Evolutionary conservation across 371 early-diverging fungal genomes (phyloP), one percentile per base, ranked within the genome.

Genomic region (Circinella minor): DNA sequence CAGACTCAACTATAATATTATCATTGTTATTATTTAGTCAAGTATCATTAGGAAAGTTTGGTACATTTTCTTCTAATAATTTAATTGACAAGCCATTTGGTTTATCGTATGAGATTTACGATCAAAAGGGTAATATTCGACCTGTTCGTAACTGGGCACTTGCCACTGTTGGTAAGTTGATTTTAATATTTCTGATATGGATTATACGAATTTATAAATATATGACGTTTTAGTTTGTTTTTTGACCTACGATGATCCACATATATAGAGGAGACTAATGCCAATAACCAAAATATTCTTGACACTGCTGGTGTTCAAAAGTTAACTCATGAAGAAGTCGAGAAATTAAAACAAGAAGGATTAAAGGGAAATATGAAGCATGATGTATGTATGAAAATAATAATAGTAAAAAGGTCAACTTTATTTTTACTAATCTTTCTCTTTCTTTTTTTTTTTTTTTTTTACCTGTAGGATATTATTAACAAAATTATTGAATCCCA

Each of bases 31-130:
- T 36, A 15, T 17, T n/a, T 71, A 92, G 93, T 13, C 85, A 73
- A 14, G 79, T 96, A 2, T 81, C 87, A 5, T 77, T 98, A 43
- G 99, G 99, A 55, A 98, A 98, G 78, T 98, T 98, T 84, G 99
- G 99, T 36, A 78, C 81, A 7, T 97, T 97, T 83, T 74, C 86
- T 37, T 84, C 91, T 8, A 81, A 90, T 70, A 89, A 88, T 60
- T 82, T 98, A 36, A 90, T 98, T 66, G 97, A 95, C 4, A 83
- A 90, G 55, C 90, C 92, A 1, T 95, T 86, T 80, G 95, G 94
- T 57, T 82, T 93, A 38, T 90, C 93, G 0, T 98, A 93, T 68
- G 96, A 97, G 79, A 94, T 98, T 57, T 81, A 87, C 63, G 86
- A 81, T 55, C 65, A 74, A 46, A 75, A 84, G 37, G 85, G 85